A percentile compares a stretch with the other conserved stretches of the same genome.
These are phyloP conservation scores for Fusarium mexicanum DNA, from an alignment of 2,329 filamentous ascomycete genomes.

Conservation along the genomic window DNA sequence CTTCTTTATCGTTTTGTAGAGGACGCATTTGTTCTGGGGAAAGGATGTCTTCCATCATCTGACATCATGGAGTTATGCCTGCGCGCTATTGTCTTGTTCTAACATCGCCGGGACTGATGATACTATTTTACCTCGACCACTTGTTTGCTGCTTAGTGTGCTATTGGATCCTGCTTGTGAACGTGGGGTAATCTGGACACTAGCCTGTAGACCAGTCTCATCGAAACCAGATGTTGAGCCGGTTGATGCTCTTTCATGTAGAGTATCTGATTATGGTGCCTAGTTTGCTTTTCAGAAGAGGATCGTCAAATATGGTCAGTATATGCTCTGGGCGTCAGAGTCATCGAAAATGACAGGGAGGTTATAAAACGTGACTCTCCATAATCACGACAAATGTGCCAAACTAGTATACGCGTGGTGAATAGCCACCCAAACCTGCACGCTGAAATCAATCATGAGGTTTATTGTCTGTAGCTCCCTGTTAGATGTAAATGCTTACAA, in stretches of 20 bases:
- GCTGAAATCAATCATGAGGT: conserved; percentile 22
- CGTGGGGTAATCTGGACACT: background rate
- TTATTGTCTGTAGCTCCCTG: conserved; percentile 26
- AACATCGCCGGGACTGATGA: conserved; percentile 11
- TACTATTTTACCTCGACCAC: conserved; percentile 4
- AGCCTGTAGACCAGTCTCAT: background rate
- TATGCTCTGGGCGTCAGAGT: background rate
- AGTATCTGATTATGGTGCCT: background rate
- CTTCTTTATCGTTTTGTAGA: conserved; percentile 10
- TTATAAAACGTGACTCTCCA: background rate
- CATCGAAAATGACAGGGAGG: background rate
- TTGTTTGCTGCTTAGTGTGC: conserved; percentile 4
- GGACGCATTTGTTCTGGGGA: conserved; percentile 23
- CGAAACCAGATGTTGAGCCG: background rate
- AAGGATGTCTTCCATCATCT: conserved; percentile 15
- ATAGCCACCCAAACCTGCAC: conserved; percentile 18
- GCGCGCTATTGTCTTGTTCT: conserved; percentile 17
- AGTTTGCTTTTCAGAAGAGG: background rate
- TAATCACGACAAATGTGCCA: background rate
- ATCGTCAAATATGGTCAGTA: background rate
- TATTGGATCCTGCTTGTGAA: background rate
- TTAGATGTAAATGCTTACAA: conserved; percentile 18
- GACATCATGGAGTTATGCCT: conserved; percentile 32
- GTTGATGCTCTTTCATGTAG: background rate
- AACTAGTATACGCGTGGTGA: background rate